Evolutionary conservation across 2,329 filamentous ascomycete genomes (phyloP).

Genomic region (Stagonosporopsis vannaccii): DNA sequence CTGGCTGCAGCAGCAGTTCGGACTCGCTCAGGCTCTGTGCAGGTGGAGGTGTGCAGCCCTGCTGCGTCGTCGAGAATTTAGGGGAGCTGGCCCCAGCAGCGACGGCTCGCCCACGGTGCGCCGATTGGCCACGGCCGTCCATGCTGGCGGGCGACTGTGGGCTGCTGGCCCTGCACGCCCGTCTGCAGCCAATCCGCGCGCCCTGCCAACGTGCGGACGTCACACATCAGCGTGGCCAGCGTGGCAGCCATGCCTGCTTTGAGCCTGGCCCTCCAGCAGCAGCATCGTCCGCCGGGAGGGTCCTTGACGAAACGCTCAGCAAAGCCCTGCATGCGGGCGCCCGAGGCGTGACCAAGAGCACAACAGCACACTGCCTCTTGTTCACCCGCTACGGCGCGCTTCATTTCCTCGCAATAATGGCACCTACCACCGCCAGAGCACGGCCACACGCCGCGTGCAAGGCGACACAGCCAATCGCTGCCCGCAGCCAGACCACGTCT

Average conservation of each 20-base stretch:
- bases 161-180: constrained; percentile 1
- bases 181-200: constrained; percentile 8
- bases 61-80: constrained; percentile 33
- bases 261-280: background rate
- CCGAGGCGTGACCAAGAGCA: background rate
- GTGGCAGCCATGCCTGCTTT: constrained; percentile 6
- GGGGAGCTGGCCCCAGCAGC: constrained; percentile 23
- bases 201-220: constrained; percentile 14
- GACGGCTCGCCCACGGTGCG: constrained; percentile 6
- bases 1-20: constrained; percentile 32
- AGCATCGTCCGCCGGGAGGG: background rate
- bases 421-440: constrained; percentile 15
- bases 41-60: constrained; percentile 23
- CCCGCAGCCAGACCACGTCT: constrained; percentile 4
- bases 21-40: constrained; percentile 10
- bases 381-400: constrained; percentile 20
- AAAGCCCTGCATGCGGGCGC: too few relatives aligned
- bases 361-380: background rate
- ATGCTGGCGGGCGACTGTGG: background rate
- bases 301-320: too few relatives aligned
- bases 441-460: constrained; percentile 1
- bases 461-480: constrained; percentile 5
- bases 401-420: constrained; percentile 19
- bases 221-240: constrained; percentile 9
- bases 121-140: constrained; percentile 26